These are phyloP conservation scores for Phlebiopsis flavidoalba DNA, from an alignment of 768 basidiomycete species.

Conservation along the genomic window DNA sequence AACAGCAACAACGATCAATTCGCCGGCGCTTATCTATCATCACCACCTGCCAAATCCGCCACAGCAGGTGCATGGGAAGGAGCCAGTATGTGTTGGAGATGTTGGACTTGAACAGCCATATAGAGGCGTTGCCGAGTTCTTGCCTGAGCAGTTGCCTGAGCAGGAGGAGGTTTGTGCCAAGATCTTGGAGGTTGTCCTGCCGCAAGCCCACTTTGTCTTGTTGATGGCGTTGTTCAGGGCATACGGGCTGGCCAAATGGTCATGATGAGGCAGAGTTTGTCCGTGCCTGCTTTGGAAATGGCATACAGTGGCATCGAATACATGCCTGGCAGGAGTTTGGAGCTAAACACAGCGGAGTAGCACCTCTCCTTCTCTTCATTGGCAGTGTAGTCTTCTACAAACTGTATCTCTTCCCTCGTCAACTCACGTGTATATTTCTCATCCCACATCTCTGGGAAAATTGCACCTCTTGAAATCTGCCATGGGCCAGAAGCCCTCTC, in stretches of 20 bases:
- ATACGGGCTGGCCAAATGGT: slow-evolving; percentile 32
- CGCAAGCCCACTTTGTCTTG: slow-evolving; percentile 19
- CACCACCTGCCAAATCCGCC: slow-evolving; percentile 31
- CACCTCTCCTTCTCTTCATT: slow-evolving; percentile 17
- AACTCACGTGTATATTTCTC: background rate
- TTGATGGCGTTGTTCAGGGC: slow-evolving; percentile 34
- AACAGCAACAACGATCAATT: slow-evolving; percentile 30
- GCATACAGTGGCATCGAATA: slow-evolving; percentile 32
- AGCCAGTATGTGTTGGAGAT: slow-evolving; percentile 19
- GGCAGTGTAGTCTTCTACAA: background rate
- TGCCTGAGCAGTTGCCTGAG: too few species aligned
- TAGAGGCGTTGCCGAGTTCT: background rate
- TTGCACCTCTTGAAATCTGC: slow-evolving; percentile 21
- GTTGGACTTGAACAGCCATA: slow-evolving; percentile 21
- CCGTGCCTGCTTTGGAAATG: slow-evolving; percentile 31
- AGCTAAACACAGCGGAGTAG: slow-evolving; percentile 26
- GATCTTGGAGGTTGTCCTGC: slow-evolving; percentile 30
- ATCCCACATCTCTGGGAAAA: slow-evolving; percentile 19
- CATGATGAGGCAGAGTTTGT: slow-evolving; percentile 33
- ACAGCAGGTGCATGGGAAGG: slow-evolving; percentile 22
- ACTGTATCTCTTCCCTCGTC: background rate
- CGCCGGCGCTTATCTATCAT: slow-evolving; percentile 22
- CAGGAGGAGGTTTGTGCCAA: slow-evolving; percentile 4
- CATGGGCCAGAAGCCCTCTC: slow-evolving; percentile 42
- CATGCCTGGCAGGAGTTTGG: slow-evolving; percentile 39